Base-by-base conservation (phyloP, 345 rosid genomes). In the Cardamine resedifolia region DNA sequence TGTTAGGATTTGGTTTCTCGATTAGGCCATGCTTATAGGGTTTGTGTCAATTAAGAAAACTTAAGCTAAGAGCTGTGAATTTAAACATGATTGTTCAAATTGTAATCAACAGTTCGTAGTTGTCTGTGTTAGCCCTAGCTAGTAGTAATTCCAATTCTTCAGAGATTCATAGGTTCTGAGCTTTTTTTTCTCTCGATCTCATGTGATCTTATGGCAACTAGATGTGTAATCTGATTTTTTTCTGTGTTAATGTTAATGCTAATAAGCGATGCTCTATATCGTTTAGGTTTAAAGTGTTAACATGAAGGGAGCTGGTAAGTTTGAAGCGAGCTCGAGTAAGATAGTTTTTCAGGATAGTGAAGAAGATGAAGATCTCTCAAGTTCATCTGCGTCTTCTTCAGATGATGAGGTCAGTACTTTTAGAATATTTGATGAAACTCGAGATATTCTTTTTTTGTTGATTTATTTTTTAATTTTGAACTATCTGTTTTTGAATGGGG, bases 381-480 rank as follows among this genome's bases (percentile, higher is more conserved):
- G 23, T 34, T 77, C 56, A 18, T 71, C 80, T 43, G n/a, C 7
- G 41, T 71, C 80, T 64, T 70, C 71, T 71, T 76, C 67, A 20
- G 80, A 64, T 49, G 80, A 77, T n/a, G n/a, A n/a, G 80, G 76
- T 76, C 20, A 31, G 76, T 45, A 55, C 9, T 38, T 55, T 67
- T 21, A 21, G 16, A 51, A 18, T 58, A 3, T 23, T 33, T 58
- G 18, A n/a, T 33, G 15, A 27, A 38, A 38, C 30, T 63, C 4
- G 1, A 14, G 24, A 55, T 11, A 6, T 47, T 56, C 10, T 36
- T 36, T 20, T 36, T 64, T 63, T n/a, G 6, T 36, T 74, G 52
- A 14, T 27, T 34, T 7, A 5, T 5, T 12, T 20, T 63, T 10
- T n/a, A n/a, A 10, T 34, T 43, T 39, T 53, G 55, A 63, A 18